Evolutionary conservation across 164 flowering plant species (phyloP).

Genomic region (Macadamia tetraphylla): DNA sequence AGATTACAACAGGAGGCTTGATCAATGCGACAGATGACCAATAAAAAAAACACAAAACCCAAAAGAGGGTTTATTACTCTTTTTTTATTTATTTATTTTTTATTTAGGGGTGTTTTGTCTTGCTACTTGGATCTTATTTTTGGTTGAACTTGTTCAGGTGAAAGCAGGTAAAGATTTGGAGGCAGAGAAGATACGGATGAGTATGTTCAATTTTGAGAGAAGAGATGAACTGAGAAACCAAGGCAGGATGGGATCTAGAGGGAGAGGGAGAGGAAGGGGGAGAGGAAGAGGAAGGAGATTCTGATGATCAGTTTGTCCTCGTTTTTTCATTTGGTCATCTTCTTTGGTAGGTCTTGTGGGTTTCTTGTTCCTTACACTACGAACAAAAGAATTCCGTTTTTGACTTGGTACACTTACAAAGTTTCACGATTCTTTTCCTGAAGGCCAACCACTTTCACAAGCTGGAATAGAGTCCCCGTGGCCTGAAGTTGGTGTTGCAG

Average conservation of each 20-base stretch:
- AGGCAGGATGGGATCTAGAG: slow-evolving; percentile 16
- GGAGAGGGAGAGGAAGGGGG: slow-evolving; percentile 28
- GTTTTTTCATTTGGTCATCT: background rate
- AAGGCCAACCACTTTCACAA: background rate
- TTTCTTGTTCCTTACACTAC: background rate
- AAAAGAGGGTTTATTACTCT: too few relatives aligned
- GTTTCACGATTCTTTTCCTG: background rate
- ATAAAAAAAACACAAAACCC: too few relatives aligned
- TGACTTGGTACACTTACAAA: background rate
- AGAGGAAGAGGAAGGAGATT: slow-evolving; percentile 20
- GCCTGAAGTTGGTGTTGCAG: background rate
- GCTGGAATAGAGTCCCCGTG: background rate
- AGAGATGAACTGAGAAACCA: slow-evolving; percentile 21
- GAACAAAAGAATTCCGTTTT: background rate
- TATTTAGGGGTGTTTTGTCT: background rate
- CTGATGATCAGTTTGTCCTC: slow-evolving; percentile 5
- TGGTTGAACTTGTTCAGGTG: slow-evolving; percentile 34
- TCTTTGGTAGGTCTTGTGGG: background rate
- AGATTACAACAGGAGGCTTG: too few relatives aligned
- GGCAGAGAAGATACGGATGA: slow-evolving; percentile 57
- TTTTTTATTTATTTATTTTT: too few relatives aligned
- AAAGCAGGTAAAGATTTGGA: slow-evolving; percentile 27
- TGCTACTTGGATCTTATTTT: background rate
- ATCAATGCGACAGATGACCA: too few relatives aligned
- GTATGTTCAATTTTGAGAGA: slow-evolving; percentile 70